A percentile compares a stretch with the other conserved stretches of the same genome.
Evolutionary conservation across 208 protist species (phyloP).

Genomic region (Trypanosoma congolense): DNA sequence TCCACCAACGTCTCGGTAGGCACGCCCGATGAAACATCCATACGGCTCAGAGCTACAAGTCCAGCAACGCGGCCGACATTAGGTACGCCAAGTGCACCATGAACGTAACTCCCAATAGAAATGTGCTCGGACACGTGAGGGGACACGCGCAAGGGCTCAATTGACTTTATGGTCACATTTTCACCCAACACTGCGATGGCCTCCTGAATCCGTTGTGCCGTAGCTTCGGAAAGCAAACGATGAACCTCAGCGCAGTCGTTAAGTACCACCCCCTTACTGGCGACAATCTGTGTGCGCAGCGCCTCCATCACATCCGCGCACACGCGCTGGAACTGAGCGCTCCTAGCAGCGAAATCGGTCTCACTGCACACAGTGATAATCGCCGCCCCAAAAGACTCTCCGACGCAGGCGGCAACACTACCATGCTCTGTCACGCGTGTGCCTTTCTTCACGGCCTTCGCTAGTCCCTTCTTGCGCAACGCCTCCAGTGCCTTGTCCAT

Average conservation of each 20-base stretch:
- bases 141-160: slow-evolving; percentile 44
- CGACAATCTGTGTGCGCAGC: slow-evolving; percentile 37
- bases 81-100: slow-evolving; percentile 44
- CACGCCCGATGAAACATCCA: slow-evolving; percentile 23
- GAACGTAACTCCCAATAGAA: slow-evolving; percentile 72
- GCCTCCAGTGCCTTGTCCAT: slow-evolving; percentile 70
- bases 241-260: slow-evolving; percentile 38
- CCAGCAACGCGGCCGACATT: slow-evolving; percentile 77
- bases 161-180: slow-evolving; percentile 64
- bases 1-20: slow-evolving; percentile 25
- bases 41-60: slow-evolving; percentile 58
- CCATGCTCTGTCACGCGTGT: slow-evolving; percentile 78
- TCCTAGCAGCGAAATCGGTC: slow-evolving; percentile 89
- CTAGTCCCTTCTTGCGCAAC: slow-evolving; percentile 73
- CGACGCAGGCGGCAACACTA: slow-evolving; percentile 72
- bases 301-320: slow-evolving; percentile 35
- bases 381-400: slow-evolving; percentile 40
- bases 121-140: slow-evolving; percentile 48
- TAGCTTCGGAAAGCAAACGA: slow-evolving; percentile 34
- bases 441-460: slow-evolving; percentile 79
- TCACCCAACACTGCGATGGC: slow-evolving; percentile 80
- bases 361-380: slow-evolving; percentile 84
- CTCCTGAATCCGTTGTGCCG: slow-evolving; percentile 33
- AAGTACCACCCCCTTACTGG: slow-evolving; percentile 45
- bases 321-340: slow-evolving; percentile 60